Base-by-base conservation (phyloP, 2,329 filamentous ascomycete species). In the Ciborinia camelliae region DNA sequence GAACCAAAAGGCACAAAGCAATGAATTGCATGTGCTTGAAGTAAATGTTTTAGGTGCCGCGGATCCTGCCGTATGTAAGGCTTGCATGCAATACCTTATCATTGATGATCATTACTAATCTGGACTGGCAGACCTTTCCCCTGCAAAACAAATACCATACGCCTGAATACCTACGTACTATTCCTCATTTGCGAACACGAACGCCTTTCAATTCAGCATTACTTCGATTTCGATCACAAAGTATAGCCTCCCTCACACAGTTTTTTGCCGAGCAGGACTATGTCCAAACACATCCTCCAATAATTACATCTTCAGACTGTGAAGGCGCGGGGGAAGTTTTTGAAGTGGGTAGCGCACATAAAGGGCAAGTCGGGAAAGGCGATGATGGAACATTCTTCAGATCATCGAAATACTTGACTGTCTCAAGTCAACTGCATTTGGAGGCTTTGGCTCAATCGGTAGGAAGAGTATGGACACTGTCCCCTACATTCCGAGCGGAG, bases 281-380 rank as follows among this genome's bases (percentile, higher is more conserved):
- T 72, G 83, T 91, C 65, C 90, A 98, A 77, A 91, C 91, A 9
- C 94, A 98, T 71, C 91, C 95, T 4, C 95, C 95, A 5, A 88
- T 98, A 72, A 91, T 99, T 73, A 98, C 95, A 1, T 97, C 94
- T 0, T 97, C 94, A 0, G 95, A 99, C 73, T 99, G 95, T 73
- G 95, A 99, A 79, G 95, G 95, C 4, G 95, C 93, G 2, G 95
- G 95, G 0, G 93, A 98, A 75, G 94, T 96, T 23, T 99, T 99
- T 73, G 86, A 86, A 12, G 80, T 98, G 45, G 67, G 65, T 18
- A 69, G 63, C 58, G 35, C 65, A 41, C 53, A 71, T 64, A 73
- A 71, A 45, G 68, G 62, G 8, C 43, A 45, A 20, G 62, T 54
- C 8, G 62, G 43, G 41, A 67, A 77, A 48, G 76, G 79, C 51